phyloP scores from a whole-genome alignment of 208 protist genomes.

The Trypanosoma mega region DNA sequence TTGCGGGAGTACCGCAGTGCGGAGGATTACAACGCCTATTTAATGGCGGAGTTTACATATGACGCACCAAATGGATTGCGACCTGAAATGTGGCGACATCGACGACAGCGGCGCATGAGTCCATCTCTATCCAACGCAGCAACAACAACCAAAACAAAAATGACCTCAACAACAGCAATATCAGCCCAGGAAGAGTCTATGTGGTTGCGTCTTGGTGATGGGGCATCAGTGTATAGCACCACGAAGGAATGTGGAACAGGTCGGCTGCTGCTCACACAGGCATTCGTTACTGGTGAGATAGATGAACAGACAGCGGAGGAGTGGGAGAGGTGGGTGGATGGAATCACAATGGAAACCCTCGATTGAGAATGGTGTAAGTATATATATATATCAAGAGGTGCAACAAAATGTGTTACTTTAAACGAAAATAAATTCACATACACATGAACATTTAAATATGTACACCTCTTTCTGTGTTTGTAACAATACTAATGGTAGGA shows the following conservation, averaged over 20 bases:
- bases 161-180: too few relatives aligned
- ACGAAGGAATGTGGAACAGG: constrained; percentile 56
- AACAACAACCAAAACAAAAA: too few relatives aligned
- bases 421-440: too few relatives aligned
- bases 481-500: too few relatives aligned
- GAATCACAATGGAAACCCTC: constrained; percentile 11
- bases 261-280: constrained; percentile 56
- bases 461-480: too few relatives aligned
- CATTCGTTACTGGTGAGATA: constrained; percentile 20
- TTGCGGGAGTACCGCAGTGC: constrained; percentile 60
- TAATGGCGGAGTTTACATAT: constrained; percentile 60
- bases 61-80: constrained; percentile 45
- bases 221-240: constrained; percentile 33
- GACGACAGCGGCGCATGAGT: too few relatives aligned
- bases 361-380: background rate
- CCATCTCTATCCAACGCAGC: too few relatives aligned
- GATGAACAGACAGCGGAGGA: constrained; percentile 7
- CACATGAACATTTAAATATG: too few relatives aligned
- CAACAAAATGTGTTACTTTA: too few relatives aligned
- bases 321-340: constrained; percentile 28
- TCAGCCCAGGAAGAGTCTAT: constrained; percentile 37
- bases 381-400: background rate
- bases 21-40: constrained; percentile 66
- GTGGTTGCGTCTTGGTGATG: constrained; percentile 44
- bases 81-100: too few relatives aligned